Evolutionary conservation across 176 grass and related monocot genomes (phyloP).

Genomic region (Stipa capillata): DNA sequence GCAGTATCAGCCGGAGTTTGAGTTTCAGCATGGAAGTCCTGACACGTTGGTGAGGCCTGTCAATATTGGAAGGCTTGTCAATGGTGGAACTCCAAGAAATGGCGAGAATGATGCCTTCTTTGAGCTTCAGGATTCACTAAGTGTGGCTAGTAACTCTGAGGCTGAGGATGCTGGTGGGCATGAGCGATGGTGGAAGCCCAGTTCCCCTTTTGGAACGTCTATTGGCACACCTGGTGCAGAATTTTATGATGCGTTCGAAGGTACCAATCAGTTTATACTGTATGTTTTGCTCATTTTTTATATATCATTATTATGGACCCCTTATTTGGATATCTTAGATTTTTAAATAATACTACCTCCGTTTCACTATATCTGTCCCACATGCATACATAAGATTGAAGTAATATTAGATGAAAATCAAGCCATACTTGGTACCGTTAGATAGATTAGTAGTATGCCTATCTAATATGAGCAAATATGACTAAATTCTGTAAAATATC

Average conservation of each 20-base stretch:
- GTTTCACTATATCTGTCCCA: too few relatives aligned
- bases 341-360: too few relatives aligned
- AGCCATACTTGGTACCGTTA: too few relatives aligned
- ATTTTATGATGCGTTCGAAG: constrained; percentile 91
- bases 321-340: not conserved
- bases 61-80: constrained; percentile 17
- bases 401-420: too few relatives aligned
- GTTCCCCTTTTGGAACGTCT: constrained; percentile 19
- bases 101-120: constrained; percentile 47
- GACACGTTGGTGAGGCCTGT: constrained; percentile 19
- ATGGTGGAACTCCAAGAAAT: constrained; percentile 19
- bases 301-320: not conserved
- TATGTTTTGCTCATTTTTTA: not conserved
- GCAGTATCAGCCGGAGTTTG: constrained; percentile 23
- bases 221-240: constrained; percentile 44
- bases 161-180: constrained; percentile 40
- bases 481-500: too few relatives aligned
- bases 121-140: constrained; percentile 57
- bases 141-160: constrained; percentile 47
- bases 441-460: too few relatives aligned
- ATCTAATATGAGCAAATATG: too few relatives aligned
- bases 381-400: too few relatives aligned
- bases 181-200: constrained; percentile 46
- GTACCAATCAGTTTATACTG: constrained; percentile 30
- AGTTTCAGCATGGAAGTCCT: constrained; percentile 18